Evolutionary conservation across 176 grass and related monocot genomes (phyloP), one percentile per base, ranked within the genome.

Genomic region (Juncus inflexus): DNA sequence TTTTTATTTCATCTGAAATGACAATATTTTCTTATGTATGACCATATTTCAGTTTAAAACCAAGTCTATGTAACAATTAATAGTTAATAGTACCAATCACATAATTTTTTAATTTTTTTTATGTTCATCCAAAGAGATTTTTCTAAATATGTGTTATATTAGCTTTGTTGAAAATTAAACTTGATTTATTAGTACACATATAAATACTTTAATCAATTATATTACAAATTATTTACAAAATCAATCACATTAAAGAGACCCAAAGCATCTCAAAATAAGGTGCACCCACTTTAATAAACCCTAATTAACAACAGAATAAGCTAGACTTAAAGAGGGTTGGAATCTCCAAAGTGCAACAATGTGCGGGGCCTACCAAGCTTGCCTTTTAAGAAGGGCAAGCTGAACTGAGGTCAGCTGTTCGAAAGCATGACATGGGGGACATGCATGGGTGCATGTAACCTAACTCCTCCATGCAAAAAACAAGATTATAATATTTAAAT

Each of bases 351-450:
- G 52, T 42, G 57, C 55, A 71, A 16, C 9, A 59, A 55, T 16
- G 42, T 71, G 37, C 7, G 37, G 38, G 40, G 36, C 50, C 50
- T 55, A 69, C 49, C 14, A 57, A 57, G 7, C 39, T 71, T 71
- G 67, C 67, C 67, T 71, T 71, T 71, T 37, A 71, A 71, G 67
- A 71, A 35, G 54, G 66, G 67, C 3, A 36, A 54, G 37, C 35
- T 12, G 14, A 71, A 12, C 51, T 71, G 67, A 71, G 52, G 15
- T 71, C 19, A 71, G 52, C 37, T 41, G 16, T 42, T 41, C 57
- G 67, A 71, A 71, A 71, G 67, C 67, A 71, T 71, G 67, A 71
- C 67, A 71, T 45, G 38, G 36, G 15, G 51, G 42, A 71, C 6
- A 38, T 71, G 67, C 67, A 71, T 71, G 67, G 51, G 7, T 71